Conservation (phyloP, 495 filamentous ascomycete genomes). For the Aeminium ludgeri region DNA sequence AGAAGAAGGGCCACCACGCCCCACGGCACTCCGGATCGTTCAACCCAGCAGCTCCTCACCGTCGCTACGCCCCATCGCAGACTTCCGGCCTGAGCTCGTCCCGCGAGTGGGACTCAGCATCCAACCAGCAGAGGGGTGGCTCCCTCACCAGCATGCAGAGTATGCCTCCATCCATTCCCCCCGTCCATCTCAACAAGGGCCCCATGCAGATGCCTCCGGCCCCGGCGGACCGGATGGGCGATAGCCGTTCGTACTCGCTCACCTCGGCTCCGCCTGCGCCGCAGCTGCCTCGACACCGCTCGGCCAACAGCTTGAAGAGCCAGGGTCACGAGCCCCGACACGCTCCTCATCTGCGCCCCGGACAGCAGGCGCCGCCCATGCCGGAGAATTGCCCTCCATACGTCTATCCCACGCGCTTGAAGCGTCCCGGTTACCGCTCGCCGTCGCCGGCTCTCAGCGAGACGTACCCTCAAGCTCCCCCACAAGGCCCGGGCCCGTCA, state of each 20-base stretch:
- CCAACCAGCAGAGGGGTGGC: constrained; percentile 6
- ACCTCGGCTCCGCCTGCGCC: constrained; percentile 33
- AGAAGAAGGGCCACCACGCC: constrained; percentile 15
- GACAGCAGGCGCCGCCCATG: constrained; percentile 8
- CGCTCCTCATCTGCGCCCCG: constrained; percentile 2
- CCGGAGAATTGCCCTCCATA: constrained; percentile 38
- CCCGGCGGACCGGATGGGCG: constrained; percentile 11
- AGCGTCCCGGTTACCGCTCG: constrained; percentile 46
- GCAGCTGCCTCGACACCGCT: constrained; percentile 35
- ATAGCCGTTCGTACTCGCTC: constrained; percentile 41
- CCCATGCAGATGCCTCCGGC: constrained; percentile 17
- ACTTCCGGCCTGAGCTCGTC: constrained; percentile 11
- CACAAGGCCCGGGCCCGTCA: neutral
- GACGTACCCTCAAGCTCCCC: constrained; percentile 5
- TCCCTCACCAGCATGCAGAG: constrained; percentile 18
- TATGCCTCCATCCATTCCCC: constrained; percentile 14
- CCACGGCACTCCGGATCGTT: constrained; percentile 15
- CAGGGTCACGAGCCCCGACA: constrained; percentile 30
- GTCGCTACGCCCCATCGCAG: constrained; percentile 18
- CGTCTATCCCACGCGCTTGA: constrained; percentile 45
- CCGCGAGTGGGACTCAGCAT: constrained; percentile 3
- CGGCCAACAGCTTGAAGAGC: constrained; percentile 35
- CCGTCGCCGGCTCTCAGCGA: constrained; percentile 44
- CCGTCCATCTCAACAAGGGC: constrained; percentile 5
- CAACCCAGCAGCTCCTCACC: constrained; percentile 13